phyloP scores from a whole-genome alignment of 805 yeast genomes.

The Candida rishiriensis region DNA sequence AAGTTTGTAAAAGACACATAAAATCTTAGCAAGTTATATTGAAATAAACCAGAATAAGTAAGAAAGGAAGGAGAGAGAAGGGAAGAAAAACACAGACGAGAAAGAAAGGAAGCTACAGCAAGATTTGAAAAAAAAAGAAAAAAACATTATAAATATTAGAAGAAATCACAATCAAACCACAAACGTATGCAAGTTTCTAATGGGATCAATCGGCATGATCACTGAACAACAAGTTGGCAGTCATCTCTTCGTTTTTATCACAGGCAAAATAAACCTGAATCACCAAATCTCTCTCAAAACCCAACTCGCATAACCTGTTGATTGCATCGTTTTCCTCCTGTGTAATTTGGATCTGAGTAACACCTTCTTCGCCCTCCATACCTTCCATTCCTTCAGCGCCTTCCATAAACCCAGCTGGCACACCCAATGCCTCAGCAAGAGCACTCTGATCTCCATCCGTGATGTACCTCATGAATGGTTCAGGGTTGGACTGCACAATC shows the following conservation, averaged over 20 bases:
- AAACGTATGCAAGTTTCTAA: background rate
- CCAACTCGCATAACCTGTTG: constrained; percentile 82
- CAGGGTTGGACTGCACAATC: constrained; percentile 82
- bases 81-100: too few relatives aligned
- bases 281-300: constrained; percentile 83
- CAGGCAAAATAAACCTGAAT: constrained; percentile 96
- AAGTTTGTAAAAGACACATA: too few relatives aligned
- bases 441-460: constrained; percentile 58
- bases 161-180: background rate
- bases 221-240: constrained; percentile 85
- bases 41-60: too few relatives aligned
- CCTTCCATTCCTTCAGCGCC: constrained; percentile 32
- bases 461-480: constrained; percentile 72
- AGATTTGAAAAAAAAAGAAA: too few relatives aligned
- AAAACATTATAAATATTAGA: background rate
- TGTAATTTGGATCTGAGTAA: constrained; percentile 58
- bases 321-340: constrained; percentile 89
- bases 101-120: too few relatives aligned
- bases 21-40: too few relatives aligned
- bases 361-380: constrained; percentile 39
- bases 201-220: constrained; percentile 37
- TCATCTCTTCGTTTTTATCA: constrained; percentile 94
- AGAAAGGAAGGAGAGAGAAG: too few relatives aligned
- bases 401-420: constrained; percentile 33
- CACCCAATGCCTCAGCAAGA: constrained; percentile 40